Base-by-base conservation (phyloP, 306 rosid genomes). In the Citrullus colocynthis region DNA sequence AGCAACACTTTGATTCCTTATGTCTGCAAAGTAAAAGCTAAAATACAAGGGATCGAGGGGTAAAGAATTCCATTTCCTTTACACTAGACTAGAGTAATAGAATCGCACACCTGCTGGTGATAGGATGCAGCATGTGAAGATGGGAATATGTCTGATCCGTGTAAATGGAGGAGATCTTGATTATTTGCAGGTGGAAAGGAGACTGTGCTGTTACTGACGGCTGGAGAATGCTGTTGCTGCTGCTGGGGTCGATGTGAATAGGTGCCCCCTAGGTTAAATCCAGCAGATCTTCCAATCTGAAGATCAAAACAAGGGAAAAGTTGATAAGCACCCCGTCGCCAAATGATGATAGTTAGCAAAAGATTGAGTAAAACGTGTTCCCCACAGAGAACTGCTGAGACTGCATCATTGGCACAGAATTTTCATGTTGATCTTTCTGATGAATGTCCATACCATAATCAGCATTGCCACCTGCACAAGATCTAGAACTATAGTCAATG, bases 401-500 rank as follows among this genome's bases (percentile, higher is more conserved):
- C 83, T 92, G 99, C 96, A 96, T 89, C 93, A 96, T 91, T 13
- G 98, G 85, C 83, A 88, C 81, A 12, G 96, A 71, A 81, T 85
- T 96, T 78, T 96, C 99, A 69, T 91, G 99, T 82, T 95, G 99
- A 45, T 96, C 99, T 86, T 91, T 96, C 89, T 92, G 98, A 86
- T 95, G 97, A 92, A 96, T 91, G 82, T 96, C 96, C 92, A 96
- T 87, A 1, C 85, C 79, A 87, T 82, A 92, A 81, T 92, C 99
- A 78, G 92, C 85, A 85, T 82, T 87, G 81, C 89, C 96, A 84
- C 98, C 98, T 90, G 89, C 76, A 76, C 69, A 83, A 51, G 79
- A 86, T 80, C 84, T 81, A 81, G 66, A 58, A 78, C 76, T 42
- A 78, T 41, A 77, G 77, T 86, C 81, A 90, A 80, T 60, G 45